Evolutionary conservation across 2,329 filamentous ascomycete species (phyloP), one percentile per base, ranked within the genome.

Genomic region (Epicoccum nigrum): DNA sequence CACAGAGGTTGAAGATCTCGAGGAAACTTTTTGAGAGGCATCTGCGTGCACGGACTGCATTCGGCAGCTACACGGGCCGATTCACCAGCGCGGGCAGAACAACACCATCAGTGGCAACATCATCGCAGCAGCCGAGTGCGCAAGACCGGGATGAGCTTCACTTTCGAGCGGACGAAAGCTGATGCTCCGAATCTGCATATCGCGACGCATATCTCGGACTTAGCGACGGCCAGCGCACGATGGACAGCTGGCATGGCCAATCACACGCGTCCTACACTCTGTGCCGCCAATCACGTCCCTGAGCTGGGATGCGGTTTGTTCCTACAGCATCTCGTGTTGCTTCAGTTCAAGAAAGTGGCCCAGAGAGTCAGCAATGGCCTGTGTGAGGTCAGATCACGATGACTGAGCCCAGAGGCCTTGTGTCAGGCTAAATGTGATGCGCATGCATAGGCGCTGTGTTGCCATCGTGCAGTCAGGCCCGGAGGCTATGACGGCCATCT

Each of bases 161-260:
- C 55, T 65, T 47, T 56, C n/a, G 34, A 30, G 38, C 17, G 45
- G 37, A 25, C 20, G 40, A 37, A 16, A 11, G 31, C 47, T 51
- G 55, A 65, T 69, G 64, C 65, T 62, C 57, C 47, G 45, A 43
- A 51, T 57, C 39, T 58, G 64, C 64, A 64, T 59, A 27, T 32
- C 19, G 46, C 53, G 54, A 60, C 58, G 57, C 55, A 41, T 49
- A 47, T 49, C 32, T 33, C 13, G 38, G 23, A 38, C 35, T 38
- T 47, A 40, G 34, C 39, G 38, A 52, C 52, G 64, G 59, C 69
- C 69, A 72, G 65, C 69, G 64, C 69, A 72, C 68, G 53, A 45
- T 56, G 56, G 42, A 51, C 42, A 32, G 56, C 63, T 27, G 17
- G 37, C 19, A 38, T 37, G 40, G 53, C 67, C 64, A 70, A 65